Evolutionary conservation across 2,329 filamentous ascomycete species (phyloP).

Genomic region (Lachnellula arida): DNA sequence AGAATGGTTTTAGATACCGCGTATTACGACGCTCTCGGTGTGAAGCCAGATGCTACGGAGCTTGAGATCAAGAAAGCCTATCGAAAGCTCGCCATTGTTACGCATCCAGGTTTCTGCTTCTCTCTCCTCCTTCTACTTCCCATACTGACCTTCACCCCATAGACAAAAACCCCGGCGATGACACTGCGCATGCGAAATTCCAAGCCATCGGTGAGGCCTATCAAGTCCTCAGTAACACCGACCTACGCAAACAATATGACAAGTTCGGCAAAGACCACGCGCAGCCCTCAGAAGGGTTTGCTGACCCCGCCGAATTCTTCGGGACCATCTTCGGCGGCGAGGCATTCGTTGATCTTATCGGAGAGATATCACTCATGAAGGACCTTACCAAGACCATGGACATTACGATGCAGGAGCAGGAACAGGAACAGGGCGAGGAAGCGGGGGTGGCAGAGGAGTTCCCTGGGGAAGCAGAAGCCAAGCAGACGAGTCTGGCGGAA

Average conservation of each 20-base stretch:
- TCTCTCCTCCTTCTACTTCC: neutral
- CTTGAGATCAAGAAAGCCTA: conserved; percentile 98
- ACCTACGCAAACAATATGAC: conserved; percentile 88
- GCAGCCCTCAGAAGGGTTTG: conserved; percentile 85
- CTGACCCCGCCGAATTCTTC: conserved; percentile 96
- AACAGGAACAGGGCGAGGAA: conserved; percentile 59
- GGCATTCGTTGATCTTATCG: conserved; percentile 93
- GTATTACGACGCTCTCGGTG: conserved; percentile 67
- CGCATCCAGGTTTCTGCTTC: conserved; percentile 50
- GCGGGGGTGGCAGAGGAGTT: conserved; percentile 70
- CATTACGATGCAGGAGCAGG: conserved; percentile 80
- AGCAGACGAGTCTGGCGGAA: conserved; percentile 46
- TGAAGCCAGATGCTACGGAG: conserved; percentile 78
- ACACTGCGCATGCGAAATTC: conserved; percentile 89
- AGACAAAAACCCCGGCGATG: conserved; percentile 98
- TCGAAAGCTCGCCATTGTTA: conserved; percentile 87
- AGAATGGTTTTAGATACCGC: conserved; percentile 32
- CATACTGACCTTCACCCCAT: conserved; percentile 7
- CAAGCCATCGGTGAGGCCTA: conserved; percentile 76
- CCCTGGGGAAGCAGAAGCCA: conserved; percentile 52
- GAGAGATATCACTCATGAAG: conserved; percentile 98
- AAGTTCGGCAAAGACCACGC: conserved; percentile 95
- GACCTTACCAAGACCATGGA: conserved; percentile 98
- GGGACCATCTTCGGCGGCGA: conserved; percentile 97
- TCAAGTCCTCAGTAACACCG: conserved; percentile 79